Evolutionary conservation across 2,329 filamentous ascomycete genomes (phyloP).

Genomic region (Dendryphion nanum): DNA sequence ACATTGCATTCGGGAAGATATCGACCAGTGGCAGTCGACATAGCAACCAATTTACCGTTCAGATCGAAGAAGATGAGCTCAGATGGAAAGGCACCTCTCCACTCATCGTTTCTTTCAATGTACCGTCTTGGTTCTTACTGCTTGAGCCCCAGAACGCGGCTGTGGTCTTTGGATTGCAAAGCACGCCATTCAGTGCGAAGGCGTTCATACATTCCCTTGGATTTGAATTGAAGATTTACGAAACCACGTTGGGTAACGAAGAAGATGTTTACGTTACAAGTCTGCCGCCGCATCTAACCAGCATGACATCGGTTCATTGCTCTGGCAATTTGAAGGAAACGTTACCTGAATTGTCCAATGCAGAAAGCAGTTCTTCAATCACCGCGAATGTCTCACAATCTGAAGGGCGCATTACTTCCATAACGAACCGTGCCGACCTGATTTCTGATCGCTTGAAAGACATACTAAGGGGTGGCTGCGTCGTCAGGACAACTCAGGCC

Average conservation of each 20-base stretch:
- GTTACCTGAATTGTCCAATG: neutral
- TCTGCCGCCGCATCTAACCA: neutral
- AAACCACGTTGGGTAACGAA: neutral
- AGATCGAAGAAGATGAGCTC: conserved; percentile 8
- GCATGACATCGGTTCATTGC: neutral
- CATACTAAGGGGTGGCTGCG: neutral
- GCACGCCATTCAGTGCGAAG: neutral
- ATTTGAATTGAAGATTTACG: neutral
- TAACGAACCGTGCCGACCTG: neutral
- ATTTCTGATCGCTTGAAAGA: neutral
- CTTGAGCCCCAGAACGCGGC: neutral
- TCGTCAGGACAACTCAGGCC: neutral
- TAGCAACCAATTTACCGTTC: conserved; percentile 7
- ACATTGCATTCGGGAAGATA: conserved; percentile 12
- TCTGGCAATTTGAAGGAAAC: neutral
- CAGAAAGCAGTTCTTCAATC: neutral
- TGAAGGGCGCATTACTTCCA: neutral
- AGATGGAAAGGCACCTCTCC: conserved; percentile 8
- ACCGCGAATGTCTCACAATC: neutral
- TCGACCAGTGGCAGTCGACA: conserved; percentile 6
- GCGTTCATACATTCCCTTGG: neutral
- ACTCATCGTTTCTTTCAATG: conserved; percentile 8
- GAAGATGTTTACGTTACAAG: neutral
- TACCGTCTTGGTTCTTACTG: neutral
- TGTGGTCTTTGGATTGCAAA: neutral